These are phyloP conservation scores for Lactarius tabidus DNA, from an alignment of 768 basidiomycete genomes.

Conservation along the genomic window DNA sequence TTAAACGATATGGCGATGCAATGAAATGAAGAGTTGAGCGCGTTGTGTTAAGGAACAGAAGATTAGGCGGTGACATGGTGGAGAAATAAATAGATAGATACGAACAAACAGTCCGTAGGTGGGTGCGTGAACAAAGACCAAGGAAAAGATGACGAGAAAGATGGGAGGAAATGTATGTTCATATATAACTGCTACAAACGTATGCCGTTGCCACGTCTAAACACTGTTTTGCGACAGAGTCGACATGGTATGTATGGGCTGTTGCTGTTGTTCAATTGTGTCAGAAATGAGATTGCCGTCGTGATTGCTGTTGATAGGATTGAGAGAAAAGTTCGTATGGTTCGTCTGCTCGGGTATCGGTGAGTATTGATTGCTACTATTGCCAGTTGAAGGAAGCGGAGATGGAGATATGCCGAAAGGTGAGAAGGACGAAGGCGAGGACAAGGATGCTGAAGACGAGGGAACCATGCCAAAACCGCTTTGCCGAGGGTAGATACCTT, in stretches of 20 bases:
- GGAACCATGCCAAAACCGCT: conserved; percentile 30
- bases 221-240: conserved; percentile 23
- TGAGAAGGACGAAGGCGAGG: conserved; percentile 33
- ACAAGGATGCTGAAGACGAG: conserved; percentile 21
- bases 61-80: conserved; percentile 21
- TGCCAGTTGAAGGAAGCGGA: conserved; percentile 28
- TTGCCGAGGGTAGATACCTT: conserved; percentile 27
- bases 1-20: conserved; percentile 24
- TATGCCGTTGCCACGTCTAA: conserved; percentile 26
- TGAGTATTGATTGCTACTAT: conserved; percentile 27
- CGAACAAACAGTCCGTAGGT: conserved; percentile 20
- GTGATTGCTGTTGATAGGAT: conserved; percentile 25
- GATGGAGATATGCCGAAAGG: conserved; percentile 37
- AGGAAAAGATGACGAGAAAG: conserved; percentile 22
- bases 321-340: conserved; percentile 25
- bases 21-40: conserved; percentile 19
- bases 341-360: conserved; percentile 29
- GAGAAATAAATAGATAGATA: conserved; percentile 25
- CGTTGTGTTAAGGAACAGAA: conserved; percentile 23
- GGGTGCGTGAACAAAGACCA: conserved; percentile 25
- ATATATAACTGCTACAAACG: conserved; percentile 29
- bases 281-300: conserved; percentile 27
- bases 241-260: conserved; percentile 25
- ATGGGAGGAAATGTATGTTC: conserved; percentile 26
- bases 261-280: conserved; percentile 26